Base-by-base conservation (phyloP, 176 grass and related monocot species). In the Carex kokanica region DNA sequence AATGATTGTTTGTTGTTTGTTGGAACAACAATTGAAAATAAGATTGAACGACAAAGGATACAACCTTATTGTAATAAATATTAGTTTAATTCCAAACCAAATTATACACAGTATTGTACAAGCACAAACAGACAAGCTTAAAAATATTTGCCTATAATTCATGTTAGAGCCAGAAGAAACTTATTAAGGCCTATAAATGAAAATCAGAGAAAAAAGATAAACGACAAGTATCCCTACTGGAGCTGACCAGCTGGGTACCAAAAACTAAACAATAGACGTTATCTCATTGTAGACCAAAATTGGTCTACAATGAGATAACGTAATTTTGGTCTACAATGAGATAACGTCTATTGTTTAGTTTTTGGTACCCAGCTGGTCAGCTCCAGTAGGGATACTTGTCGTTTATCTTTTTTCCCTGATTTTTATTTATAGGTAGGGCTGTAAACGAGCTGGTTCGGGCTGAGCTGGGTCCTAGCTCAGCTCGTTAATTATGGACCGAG, bases 231-330 rank as follows among this genome's bases (percentile, higher is more conserved):
- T 6, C 4, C 5, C 4, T 66, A 66, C 25, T 5, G 14, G 11
- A 36, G 16, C 66, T 40, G 34, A 41, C 32, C 31, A 69, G 34
- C 17, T n/a, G 49, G 18, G 25, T 68, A 53, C n/a, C 3, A 79
- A 58, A 34, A 10, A 66, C 11, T 23, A 74, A 78, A 59, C 5
- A 60, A 43, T 12, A 53, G 6, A 21, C 2, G 34, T 78, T 93
- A 91, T 99, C 93, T 91, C 34, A 99, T 87, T 54, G 93, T 79
- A 69, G 89, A 95, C 77, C 93, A 78, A 83, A 91, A 95, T 56
- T 59, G 75, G n/a, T n/a, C n/a, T n/a, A n/a, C n/a, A n/a, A n/a
- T n/a, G n/a, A n/a, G n/a, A n/a, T n/a, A n/a, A n/a, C n/a, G n/a
- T n/a, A n/a, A n/a, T n/a, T n/a, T n/a, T n/a, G n/a, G n/a, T n/a